phyloP scores from a whole-genome alignment of 108 stramenopile species.

The Skeletonema tropicum region DNA sequence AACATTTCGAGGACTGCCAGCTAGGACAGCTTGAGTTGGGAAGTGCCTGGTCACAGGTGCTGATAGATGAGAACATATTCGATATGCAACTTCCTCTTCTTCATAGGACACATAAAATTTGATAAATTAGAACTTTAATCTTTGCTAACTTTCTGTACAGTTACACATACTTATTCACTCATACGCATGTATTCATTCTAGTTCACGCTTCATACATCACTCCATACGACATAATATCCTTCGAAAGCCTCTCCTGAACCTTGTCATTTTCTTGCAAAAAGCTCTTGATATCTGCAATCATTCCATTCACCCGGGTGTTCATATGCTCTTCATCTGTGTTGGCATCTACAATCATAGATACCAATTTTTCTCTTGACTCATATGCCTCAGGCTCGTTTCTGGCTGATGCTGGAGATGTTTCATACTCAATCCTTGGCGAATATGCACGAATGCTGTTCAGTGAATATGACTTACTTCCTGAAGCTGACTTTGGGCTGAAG shows the following conservation, averaged over 20 bases:
- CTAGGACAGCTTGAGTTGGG: background rate
- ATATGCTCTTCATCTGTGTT: conserved; percentile 4
- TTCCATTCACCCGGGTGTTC: conserved; percentile 23
- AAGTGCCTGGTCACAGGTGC: background rate
- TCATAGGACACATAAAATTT: too few relatives aligned
- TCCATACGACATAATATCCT: conserved; percentile 10
- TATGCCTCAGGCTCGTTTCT: conserved; percentile 1
- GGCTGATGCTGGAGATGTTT: background rate
- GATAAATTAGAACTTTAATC: background rate
- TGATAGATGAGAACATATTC: too few relatives aligned
- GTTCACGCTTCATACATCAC: background rate
- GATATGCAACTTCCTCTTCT: too few relatives aligned
- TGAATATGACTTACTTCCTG: background rate
- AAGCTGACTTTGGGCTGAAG: background rate
- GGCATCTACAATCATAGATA: background rate
- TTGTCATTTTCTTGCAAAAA: conserved; percentile 30
- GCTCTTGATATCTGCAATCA: conserved; percentile 33
- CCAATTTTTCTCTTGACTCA: background rate
- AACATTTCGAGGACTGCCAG: background rate
- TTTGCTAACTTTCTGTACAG: background rate
- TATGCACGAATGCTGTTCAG: background rate
- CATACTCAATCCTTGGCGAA: background rate
- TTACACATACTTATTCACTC: background rate
- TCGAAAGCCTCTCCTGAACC: conserved; percentile 7
- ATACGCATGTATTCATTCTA: too few relatives aligned